Evolutionary conservation across 2,329 filamentous ascomycete genomes (phyloP), one percentile per base, ranked within the genome.

Genomic region (Cladophialophora chaetospira): DNA sequence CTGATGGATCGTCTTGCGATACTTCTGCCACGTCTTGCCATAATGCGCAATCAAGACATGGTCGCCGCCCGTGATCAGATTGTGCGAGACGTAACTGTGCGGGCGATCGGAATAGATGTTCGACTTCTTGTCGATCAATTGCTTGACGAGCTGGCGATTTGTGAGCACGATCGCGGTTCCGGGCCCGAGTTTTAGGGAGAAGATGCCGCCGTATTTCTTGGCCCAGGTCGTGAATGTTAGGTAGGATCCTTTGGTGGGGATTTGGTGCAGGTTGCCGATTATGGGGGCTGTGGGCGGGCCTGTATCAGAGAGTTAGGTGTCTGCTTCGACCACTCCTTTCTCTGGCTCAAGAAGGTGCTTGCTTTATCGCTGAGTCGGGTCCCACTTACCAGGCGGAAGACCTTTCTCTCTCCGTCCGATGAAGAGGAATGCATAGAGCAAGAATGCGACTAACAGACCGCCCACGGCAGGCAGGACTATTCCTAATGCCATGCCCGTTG

Each of bases 41-140:
- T 79, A 77, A 33, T 77, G 66, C 73, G 80, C 79, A 21, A 76
- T 63, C 3, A 79, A 68, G 3, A 79, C 66, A 61, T 81, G 78
- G 59, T 80, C 73, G 2, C 77, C 76, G 2, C 71, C 67, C 3
- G 74, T 74, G 46, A 81, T 77, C 23, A 81, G 65, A 10, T 65
- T 62, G 29, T 75, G 66, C 1, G 71, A 69, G 8, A 80, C 73
- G 53, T 77, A 75, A 0, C 71, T 75, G 0, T 66, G 62, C 0
- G 78, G 77, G 4, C 78, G 67, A 29, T 74, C 68, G 52, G 71
- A 77, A 63, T 77, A 79, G 6, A 74, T 72, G 25, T 66, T 67
- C 28, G 71, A 74, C 44, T 72, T 75, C 64, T 76, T 77, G 63
- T 80, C 78, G 10, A 80, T 52, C 2, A 77, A 69, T 45, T 76